phyloP scores from a whole-genome alignment of 148 eudicot species.

The Gaultheria prostrata region DNA sequence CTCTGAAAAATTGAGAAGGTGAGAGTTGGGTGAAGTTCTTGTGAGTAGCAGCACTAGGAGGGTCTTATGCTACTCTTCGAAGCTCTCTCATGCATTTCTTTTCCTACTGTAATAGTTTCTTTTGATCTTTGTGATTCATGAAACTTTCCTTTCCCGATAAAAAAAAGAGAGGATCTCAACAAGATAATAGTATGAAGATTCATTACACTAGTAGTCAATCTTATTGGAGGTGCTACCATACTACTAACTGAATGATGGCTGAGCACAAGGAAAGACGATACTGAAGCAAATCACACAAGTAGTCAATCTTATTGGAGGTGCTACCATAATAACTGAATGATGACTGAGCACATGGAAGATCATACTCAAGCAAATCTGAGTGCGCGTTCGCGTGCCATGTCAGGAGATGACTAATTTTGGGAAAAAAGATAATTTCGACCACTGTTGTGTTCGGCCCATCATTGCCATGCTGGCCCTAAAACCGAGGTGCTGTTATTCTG shows the following conservation, averaged over 20 bases:
- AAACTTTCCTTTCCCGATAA: no score
- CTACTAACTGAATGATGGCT: background rate
- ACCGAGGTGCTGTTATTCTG: background rate
- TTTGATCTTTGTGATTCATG: no score
- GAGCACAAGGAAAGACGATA: background rate
- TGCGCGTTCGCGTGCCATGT: background rate
- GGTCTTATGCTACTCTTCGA: no score
- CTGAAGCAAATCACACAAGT: background rate
- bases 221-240: background rate
- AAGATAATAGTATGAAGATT: background rate
- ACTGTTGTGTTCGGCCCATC: background rate
- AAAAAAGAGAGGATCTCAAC: background rate
- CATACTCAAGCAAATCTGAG: no score
- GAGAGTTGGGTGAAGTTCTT: no score
- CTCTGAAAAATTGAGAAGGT: no score
- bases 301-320: background rate
- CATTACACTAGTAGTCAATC: constrained; percentile 4
- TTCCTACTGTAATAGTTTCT: no score
- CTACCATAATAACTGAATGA: background rate
- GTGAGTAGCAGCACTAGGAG: no score
- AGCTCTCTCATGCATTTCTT: no score
- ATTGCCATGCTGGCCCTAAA: background rate
- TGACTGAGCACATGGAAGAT: background rate
- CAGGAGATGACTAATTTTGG: background rate
- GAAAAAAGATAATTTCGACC: background rate